These are phyloP conservation scores for Puccinia brachypodii DNA, from an alignment of 1,284 basidiomycete species.

Conservation along the genomic window DNA sequence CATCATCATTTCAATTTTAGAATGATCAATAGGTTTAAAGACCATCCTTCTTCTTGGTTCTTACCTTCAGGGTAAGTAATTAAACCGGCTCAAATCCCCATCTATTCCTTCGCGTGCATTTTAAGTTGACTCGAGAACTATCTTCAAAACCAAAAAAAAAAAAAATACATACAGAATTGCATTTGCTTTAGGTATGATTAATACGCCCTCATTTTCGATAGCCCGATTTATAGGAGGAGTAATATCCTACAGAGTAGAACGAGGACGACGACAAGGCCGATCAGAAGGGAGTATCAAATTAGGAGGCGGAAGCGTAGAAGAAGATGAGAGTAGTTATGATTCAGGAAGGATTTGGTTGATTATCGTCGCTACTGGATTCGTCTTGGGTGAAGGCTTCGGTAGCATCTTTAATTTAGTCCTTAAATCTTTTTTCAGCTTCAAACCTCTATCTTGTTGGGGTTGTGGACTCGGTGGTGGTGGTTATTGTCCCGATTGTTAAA, in stretches of 20 bases:
- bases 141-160: slow-evolving; percentile 53
- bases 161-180: slow-evolving; percentile 54
- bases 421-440: slow-evolving; percentile 71
- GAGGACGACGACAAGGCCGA: slow-evolving; percentile 58
- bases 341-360: slow-evolving; percentile 67
- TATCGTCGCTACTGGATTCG: slow-evolving; percentile 89
- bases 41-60: slow-evolving; percentile 62
- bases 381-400: slow-evolving; percentile 84
- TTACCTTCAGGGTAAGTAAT: slow-evolving; percentile 80
- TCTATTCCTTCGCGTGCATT: slow-evolving; percentile 59
- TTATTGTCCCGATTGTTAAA: slow-evolving; percentile 52
- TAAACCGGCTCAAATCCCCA: too few species aligned
- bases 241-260: slow-evolving; percentile 69
- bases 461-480: slow-evolving; percentile 71
- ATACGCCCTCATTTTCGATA: slow-evolving; percentile 90
- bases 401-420: slow-evolving; percentile 77
- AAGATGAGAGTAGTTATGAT: slow-evolving; percentile 46
- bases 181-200: slow-evolving; percentile 73
- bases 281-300: slow-evolving; percentile 51
- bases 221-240: slow-evolving; percentile 85
- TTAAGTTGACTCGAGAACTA: slow-evolving; percentile 62
- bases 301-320: slow-evolving; percentile 59
- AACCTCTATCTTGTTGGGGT: slow-evolving; percentile 74
- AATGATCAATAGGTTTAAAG: slow-evolving; percentile 6
- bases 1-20: neutral